These are phyloP conservation scores for Malus hybrid DNA, from an alignment of 331 rosid genomes.

Conservation along the genomic window DNA sequence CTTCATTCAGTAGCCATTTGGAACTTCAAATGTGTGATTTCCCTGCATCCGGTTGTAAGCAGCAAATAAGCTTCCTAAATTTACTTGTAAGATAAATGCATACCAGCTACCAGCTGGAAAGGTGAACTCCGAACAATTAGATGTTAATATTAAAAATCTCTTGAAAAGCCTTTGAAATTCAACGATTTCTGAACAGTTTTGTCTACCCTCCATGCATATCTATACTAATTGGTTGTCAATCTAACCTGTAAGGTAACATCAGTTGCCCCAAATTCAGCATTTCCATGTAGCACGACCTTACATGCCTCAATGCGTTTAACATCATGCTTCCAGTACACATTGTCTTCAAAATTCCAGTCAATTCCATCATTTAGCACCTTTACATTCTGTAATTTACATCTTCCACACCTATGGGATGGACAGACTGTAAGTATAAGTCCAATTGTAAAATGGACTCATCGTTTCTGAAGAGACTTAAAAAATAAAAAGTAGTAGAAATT, in stretches of 20 bases:
- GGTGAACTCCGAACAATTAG: not conserved
- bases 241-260: conserved; percentile 71
- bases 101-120: no score
- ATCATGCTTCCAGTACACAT: conserved; percentile 76
- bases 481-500: not conserved
- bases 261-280: conserved; percentile 91
- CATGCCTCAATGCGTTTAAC: conserved; percentile 61
- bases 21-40: conserved; percentile 79
- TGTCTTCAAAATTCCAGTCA: conserved; percentile 58
- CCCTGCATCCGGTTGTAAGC: conserved; percentile 50
- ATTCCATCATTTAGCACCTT: conserved; percentile 74
- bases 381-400: conserved; percentile 83
- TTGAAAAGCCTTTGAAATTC: not conserved
- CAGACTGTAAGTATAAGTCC: conserved; percentile 1
- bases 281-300: conserved; percentile 72
- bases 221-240: not conserved
- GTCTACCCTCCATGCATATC: conserved; percentile 19
- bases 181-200: not conserved
- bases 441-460: conserved; percentile 1
- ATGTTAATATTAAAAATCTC: not conserved
- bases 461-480: not conserved
- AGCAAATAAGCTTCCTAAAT: conserved; percentile 7
- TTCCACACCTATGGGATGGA: conserved; percentile 67
- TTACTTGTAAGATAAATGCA: no score
- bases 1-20: conserved; percentile 72